Percentiles rank a stretch among this genome's conserved stretches.
These are phyloP conservation scores for Seminavis robusta DNA, from an alignment of 108 stramenopile genomes.

Conservation along the genomic window DNA sequence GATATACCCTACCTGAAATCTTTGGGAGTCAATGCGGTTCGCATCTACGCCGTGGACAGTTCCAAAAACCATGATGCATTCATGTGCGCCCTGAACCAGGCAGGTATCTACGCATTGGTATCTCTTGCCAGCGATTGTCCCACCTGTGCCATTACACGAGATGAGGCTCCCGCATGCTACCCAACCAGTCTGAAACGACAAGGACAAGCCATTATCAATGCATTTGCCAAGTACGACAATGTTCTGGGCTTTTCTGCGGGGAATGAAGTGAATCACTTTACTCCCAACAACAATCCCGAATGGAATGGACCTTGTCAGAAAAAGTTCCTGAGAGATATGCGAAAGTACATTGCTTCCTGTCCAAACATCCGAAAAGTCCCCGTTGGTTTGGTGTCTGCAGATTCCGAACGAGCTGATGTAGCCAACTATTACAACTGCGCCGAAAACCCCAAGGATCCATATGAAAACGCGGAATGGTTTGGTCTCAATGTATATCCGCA, in stretches of 20 bases:
- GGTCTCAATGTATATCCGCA: constrained; percentile 38
- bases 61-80: constrained; percentile 35
- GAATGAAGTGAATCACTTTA: constrained; percentile 40
- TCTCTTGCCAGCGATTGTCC: constrained; percentile 27
- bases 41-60: constrained; percentile 39
- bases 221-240: constrained; percentile 43
- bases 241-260: constrained; percentile 37
- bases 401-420: constrained; percentile 2
- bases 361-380: constrained; percentile 19
- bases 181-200: constrained; percentile 27
- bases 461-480: constrained; percentile 41
- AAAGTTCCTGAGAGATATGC: constrained; percentile 47
- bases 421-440: constrained; percentile 36
- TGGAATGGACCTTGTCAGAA: constrained; percentile 40
- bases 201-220: constrained; percentile 32
- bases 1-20: constrained; percentile 34
- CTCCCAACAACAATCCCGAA: constrained; percentile 8
- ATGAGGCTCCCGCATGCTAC: constrained; percentile 38
- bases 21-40: constrained; percentile 41
- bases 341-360: constrained; percentile 22
- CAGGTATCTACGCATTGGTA: constrained; percentile 43
- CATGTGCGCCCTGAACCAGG: constrained; percentile 42
- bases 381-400: constrained; percentile 33
- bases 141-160: constrained; percentile 22
- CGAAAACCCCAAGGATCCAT: constrained; percentile 23